phyloP scores from a whole-genome alignment of 768 basidiomycete genomes.

The Collybiopsis confluens region DNA sequence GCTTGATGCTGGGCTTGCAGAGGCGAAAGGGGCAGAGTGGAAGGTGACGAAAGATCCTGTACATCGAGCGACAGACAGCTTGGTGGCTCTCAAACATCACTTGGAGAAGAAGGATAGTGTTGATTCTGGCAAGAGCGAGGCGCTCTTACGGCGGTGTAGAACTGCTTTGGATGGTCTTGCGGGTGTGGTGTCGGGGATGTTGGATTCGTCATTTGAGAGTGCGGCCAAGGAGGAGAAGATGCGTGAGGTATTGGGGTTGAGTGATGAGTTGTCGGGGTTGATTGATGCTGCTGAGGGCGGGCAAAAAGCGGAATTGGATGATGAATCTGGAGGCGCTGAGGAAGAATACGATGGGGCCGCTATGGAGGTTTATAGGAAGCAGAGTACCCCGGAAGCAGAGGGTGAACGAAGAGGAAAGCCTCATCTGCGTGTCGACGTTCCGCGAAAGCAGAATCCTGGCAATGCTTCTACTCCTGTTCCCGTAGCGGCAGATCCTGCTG shows the following conservation, averaged over 20 bases:
- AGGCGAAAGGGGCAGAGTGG: background rate
- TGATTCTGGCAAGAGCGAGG: background rate
- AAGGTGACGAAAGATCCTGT: constrained; percentile 13
- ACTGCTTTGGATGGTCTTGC: constrained; percentile 33
- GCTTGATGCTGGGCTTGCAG: background rate
- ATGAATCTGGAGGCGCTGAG: background rate
- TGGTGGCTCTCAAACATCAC: background rate
- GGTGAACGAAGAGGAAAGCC: constrained; percentile 25
- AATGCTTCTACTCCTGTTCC: background rate
- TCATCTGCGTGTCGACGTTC: background rate
- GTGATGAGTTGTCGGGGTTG: constrained; percentile 63
- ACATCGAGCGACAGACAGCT: constrained; percentile 5
- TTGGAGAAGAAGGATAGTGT: background rate
- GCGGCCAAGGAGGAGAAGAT: constrained; percentile 57
- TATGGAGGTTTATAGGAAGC: background rate
- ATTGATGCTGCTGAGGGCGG: constrained; percentile 38
- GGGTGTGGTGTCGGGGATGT: constrained; percentile 45
- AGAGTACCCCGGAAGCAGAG: constrained; percentile 5
- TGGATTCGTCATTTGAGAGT: constrained; percentile 47
- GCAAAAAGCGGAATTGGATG: background rate
- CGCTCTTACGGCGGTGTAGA: background rate
- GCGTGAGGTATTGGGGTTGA: constrained; percentile 64
- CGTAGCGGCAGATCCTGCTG: background rate
- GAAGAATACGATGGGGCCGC: constrained; percentile 29
- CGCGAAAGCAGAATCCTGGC: background rate